Conservation (phyloP, 768 basidiomycete species). For the Xerocomus potaroensis region DNA sequence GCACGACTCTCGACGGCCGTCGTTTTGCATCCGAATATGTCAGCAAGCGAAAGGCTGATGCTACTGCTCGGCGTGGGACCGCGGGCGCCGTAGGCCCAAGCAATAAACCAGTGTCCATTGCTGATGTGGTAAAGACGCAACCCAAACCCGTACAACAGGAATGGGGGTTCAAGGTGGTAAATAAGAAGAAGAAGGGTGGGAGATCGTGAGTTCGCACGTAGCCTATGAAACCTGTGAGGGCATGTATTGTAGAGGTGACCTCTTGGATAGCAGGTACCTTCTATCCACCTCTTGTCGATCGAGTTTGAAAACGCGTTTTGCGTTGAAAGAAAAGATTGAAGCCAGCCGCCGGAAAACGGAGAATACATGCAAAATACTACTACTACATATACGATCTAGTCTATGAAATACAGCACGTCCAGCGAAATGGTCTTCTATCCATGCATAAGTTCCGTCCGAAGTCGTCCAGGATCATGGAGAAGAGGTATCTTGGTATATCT, state of each 20-base stretch:
- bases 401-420: slow-evolving; percentile 19
- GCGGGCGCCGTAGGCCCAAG: slow-evolving; percentile 29
- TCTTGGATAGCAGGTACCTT: slow-evolving; percentile 28
- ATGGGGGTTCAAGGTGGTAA: slow-evolving; percentile 92
- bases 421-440: slow-evolving; percentile 9
- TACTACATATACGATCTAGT: slow-evolving; percentile 17
- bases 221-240: background rate
- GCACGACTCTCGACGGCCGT: slow-evolving; percentile 90
- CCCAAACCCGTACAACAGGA: slow-evolving; percentile 73
- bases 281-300: too few species aligned
- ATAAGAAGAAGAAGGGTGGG: slow-evolving; percentile 89
- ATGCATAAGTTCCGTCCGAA: slow-evolving; percentile 4
- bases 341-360: background rate
- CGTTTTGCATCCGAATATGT: slow-evolving; percentile 94
- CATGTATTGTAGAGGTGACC: slow-evolving; percentile 15
- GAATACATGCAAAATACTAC: slow-evolving; percentile 10
- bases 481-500: slow-evolving; percentile 56
- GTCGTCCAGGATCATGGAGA: slow-evolving; percentile 10
- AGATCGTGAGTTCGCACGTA: slow-evolving; percentile 37
- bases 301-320: too few species aligned
- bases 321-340: background rate
- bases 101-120: slow-evolving; percentile 65
- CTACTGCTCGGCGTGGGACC: slow-evolving; percentile 47
- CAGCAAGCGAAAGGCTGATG: slow-evolving; percentile 81
- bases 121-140: slow-evolving; percentile 86